These are phyloP conservation scores for Monarda citriodora DNA, from an alignment of 305 asterid species.

Conservation along the genomic window DNA sequence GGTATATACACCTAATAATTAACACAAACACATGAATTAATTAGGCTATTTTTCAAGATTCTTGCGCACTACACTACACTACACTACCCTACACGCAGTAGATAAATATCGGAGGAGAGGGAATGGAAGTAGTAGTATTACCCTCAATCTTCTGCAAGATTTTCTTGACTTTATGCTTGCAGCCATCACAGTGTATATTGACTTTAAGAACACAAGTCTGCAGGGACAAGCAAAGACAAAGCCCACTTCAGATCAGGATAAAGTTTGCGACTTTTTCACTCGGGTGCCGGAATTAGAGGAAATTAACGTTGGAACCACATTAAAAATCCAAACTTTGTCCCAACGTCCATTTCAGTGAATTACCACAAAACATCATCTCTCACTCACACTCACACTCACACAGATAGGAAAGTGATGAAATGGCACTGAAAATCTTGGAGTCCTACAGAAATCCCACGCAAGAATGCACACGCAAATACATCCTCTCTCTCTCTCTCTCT, in stretches of 20 bases:
- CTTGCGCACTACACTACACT: neutral
- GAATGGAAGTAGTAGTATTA: constrained; percentile 19
- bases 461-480: constrained; percentile 4
- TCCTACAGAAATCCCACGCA: constrained; percentile 26
- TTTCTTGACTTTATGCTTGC: constrained; percentile 91
- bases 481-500: constrained; percentile 9
- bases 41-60: constrained; percentile 1
- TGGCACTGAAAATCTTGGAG: constrained; percentile 26
- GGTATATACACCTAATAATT: constrained; percentile 71
- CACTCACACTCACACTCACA: neutral
- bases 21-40: constrained; percentile 12
- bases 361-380: neutral
- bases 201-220: constrained; percentile 99
- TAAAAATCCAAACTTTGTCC: constrained; percentile 19
- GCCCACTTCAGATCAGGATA: constrained; percentile 24
- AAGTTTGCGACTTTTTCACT: constrained; percentile 38
- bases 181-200: constrained; percentile 94
- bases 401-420: constrained; percentile 3
- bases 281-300: constrained; percentile 19
- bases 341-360: constrained; percentile 11
- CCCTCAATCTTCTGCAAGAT: constrained; percentile 98
- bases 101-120: too few relatives aligned
- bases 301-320: constrained; percentile 13
- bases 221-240: constrained; percentile 56
- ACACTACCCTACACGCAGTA: neutral